Base-by-base conservation (phyloP, 2,329 filamentous ascomycete species). In the Fusarium solani-melongenae region DNA sequence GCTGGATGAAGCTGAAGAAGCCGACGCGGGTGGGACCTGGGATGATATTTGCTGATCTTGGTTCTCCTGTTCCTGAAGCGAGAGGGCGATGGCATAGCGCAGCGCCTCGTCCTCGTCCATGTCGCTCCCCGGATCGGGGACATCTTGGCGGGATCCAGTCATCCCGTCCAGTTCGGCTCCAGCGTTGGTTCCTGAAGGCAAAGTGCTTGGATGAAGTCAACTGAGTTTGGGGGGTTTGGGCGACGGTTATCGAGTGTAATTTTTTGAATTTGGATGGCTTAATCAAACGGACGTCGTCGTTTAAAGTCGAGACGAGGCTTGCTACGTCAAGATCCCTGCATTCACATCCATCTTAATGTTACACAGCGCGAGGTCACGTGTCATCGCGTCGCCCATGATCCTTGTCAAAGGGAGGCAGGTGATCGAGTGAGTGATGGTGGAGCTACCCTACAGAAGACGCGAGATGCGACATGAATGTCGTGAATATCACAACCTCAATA, bases 31-130 rank as follows among this genome's bases (percentile, higher is more conserved):
- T 60, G 72, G 69, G 72, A 74, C 69, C 62, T 72, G 62, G 59
- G 62, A 63, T 75, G 64, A 64, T 75, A 64, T 77, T 62, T 65
- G 75, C 44, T 60, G 65, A 38, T 53, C 64, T 20, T 59, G 68
- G 29, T n/a, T 27, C 38, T 72, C 62, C 55, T 78, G 75, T 55
- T 81, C 78, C 65, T 81, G 79, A 17, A 91, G 82, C 10, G 90
- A 91, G 31, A 91, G 81, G 17, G 87, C 89, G 66, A 93, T 91
- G 33, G 91, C 91, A 67, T 84, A 85, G 31, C 86, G 86, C n/a
- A 92, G 81, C 33, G 90, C 89, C 67, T 90, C 88, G 60, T 92
- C 89, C 22, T 91, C 88, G 53, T 88, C 86, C 27, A 80, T 80
- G 53, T 83, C 81, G 53, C 77, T 77, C 38, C 67, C 79, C 67